Evolutionary conservation across 139 green algal genomes (phyloP), one percentile per base, ranked within the genome.

Genomic region (Tetradesmus obliquus): DNA sequence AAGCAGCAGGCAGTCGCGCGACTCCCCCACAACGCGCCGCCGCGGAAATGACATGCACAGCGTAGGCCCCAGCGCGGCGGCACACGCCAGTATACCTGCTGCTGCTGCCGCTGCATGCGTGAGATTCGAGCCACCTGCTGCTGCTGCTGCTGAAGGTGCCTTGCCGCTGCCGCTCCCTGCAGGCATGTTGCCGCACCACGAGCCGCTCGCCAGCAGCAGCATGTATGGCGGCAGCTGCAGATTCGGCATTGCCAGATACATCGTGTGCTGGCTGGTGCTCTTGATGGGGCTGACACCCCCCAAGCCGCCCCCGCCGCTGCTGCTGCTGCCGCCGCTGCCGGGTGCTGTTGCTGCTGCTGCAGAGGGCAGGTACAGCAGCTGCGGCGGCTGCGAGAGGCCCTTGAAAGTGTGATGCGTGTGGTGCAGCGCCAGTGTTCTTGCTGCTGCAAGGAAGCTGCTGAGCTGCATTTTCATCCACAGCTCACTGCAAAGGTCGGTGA

Each of bases 191-290:
- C 20, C 51, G 15, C 86, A 90, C 86, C 86, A 90, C 5, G 8
- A 10, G 53, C 86, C 86, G 3, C 4, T 45, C 57, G 69, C 71
- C 9, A 90, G n/a, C 71, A 90, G 51, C 86, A 74, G 69, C 86
- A 90, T 90, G 53, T 90, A 90, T 2, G 86, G 6, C 13, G 86
- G 86, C 15, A 90, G 71, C 69, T 90, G 86, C 69, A 90, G 53
- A 53, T 54, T 83, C 17, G 86, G 71, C 86, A 90, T 84, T 54
- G 86, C 86, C 7, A 90, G 53, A 22, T 72, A 81, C 69, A 90
- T 45, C 20, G 85, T 89, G 22, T 91, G 80, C 19, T 32, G 12
- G 24, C 74, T 85, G 19, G 55, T 76, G 32, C 45, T 83, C 13
- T 55, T 58, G 32, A 54, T 57, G n/a, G 20, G 45, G 79, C 79